Percentiles rank a stretch among this genome's conserved stretches.
Evolutionary conservation across 257 asterid species (phyloP).

Genomic region (Perilla frutescens): DNA sequence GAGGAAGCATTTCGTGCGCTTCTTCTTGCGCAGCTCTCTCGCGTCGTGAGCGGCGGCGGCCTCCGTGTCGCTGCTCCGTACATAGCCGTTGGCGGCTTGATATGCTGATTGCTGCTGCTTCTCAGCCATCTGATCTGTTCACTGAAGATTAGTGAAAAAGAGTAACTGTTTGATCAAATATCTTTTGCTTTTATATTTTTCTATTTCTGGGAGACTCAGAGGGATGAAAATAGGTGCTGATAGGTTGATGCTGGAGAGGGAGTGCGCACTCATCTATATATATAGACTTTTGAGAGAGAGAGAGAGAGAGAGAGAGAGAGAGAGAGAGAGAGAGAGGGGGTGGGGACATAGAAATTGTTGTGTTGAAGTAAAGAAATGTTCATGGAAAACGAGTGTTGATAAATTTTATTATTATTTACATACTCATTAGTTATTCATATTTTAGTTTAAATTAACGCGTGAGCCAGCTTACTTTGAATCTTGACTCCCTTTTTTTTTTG

Average conservation of each 20-base stretch:
- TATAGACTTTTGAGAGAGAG: slow-evolving; percentile 15
- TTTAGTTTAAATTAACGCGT: slow-evolving; percentile 11
- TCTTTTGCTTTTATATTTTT: background rate
- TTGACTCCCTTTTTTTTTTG: slow-evolving; percentile 4
- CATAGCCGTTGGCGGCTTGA: slow-evolving; percentile 24
- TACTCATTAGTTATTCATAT: background rate
- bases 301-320: background rate
- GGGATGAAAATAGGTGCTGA: background rate
- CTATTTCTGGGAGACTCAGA: background rate
- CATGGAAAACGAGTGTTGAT: background rate
- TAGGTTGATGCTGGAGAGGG: background rate
- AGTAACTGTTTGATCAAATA: too few species aligned
- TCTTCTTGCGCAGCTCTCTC: slow-evolving; percentile 34
- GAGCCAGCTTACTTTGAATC: slow-evolving; percentile 27
- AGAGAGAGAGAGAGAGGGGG: slow-evolving; percentile 4
- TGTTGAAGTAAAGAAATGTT: background rate
- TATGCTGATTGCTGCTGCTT: too few species aligned
- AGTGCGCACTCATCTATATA: background rate
- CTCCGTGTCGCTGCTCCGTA: slow-evolving; percentile 30
- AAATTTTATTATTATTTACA: background rate
- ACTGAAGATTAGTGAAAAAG: too few species aligned
- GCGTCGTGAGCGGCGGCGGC: slow-evolving; percentile 29
- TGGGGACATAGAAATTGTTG: background rate
- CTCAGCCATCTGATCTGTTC: slow-evolving; percentile 23
- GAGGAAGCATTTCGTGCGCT: slow-evolving; percentile 41